Evolutionary conservation across 1,139 yeast genomes (phyloP).

Genomic region (Yamadazyma songkhlaensis): DNA sequence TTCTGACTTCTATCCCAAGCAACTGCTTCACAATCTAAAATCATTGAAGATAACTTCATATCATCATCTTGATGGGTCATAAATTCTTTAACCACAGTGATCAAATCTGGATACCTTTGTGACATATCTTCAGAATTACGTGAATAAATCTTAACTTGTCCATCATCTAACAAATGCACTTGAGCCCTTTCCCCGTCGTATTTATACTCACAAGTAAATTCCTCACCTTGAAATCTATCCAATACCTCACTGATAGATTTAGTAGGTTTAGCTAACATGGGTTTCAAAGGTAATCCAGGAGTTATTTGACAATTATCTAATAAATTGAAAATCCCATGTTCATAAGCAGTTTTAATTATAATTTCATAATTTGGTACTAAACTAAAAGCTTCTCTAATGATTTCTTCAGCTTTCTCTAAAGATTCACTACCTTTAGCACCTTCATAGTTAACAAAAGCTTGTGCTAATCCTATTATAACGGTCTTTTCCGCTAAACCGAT

Average conservation of each 20-base stretch:
- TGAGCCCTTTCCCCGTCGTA: slow-evolving; percentile 99
- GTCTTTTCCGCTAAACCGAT: slow-evolving; percentile 95
- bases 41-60: slow-evolving; percentile 43
- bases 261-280: slow-evolving; percentile 98
- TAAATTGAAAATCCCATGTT: slow-evolving; percentile 65
- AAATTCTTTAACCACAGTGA: slow-evolving; percentile 64
- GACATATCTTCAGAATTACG: slow-evolving; percentile 98
- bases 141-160: slow-evolving; percentile 75
- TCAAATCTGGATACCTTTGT: slow-evolving; percentile 87
- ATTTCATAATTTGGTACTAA: slow-evolving; percentile 90
- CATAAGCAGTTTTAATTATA: slow-evolving; percentile 62
- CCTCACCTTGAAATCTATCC: slow-evolving; percentile 80
- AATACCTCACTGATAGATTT: slow-evolving; percentile 86
- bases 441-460: slow-evolving; percentile 72
- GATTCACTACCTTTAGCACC: neutral
- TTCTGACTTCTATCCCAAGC: slow-evolving; percentile 84
- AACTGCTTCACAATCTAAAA: slow-evolving; percentile 96
- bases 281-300: slow-evolving; percentile 94
- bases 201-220: slow-evolving; percentile 92
- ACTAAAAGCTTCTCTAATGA: slow-evolving; percentile 80
- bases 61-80: slow-evolving; percentile 34
- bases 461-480: slow-evolving; percentile 78
- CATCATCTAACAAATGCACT: slow-evolving; percentile 70
- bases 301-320: slow-evolving; percentile 68
- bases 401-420: slow-evolving; percentile 67